Conservation (phyloP, 1,139 yeast genomes). For the Taphrina confusa region DNA sequence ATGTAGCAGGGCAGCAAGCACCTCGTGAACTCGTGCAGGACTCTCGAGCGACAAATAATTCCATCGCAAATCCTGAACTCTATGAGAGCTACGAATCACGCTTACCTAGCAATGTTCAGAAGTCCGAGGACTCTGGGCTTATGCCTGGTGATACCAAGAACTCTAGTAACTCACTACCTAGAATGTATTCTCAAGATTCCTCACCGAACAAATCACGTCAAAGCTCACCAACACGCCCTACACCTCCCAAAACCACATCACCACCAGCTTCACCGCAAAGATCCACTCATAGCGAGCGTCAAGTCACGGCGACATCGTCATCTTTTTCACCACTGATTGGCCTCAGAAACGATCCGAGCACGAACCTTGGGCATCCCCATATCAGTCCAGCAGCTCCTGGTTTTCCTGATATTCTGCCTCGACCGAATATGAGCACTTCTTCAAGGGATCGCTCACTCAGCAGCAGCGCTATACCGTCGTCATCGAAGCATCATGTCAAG, state of each 20-base stretch:
- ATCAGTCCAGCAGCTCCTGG: not conserved
- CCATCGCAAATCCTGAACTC: no score
- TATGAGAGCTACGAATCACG: not conserved
- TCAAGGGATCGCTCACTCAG: constrained; percentile 10
- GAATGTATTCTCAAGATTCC: not conserved
- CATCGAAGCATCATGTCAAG: constrained; percentile 10
- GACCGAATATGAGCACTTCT: not conserved
- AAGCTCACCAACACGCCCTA: constrained; percentile 5
- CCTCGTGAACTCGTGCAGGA: not conserved
- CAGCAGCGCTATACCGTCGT: not conserved
- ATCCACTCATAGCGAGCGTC: not conserved
- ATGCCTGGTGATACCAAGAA: no score
- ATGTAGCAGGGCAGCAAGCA: not conserved
- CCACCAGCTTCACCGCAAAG: constrained; percentile 18
- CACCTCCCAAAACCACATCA: constrained; percentile 6
- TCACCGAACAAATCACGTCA: constrained; percentile 1
- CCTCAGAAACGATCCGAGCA: no score
- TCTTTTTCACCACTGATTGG: not conserved
- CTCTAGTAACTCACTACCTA: constrained; percentile 6
- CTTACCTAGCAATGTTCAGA: not conserved
- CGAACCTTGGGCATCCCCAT: not conserved
- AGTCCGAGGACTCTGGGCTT: not conserved
- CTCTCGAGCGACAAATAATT: not conserved
- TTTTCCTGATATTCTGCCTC: constrained; percentile 22
- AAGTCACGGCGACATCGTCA: not conserved